Base-by-base conservation (phyloP, 441 rosid species). In the Francoa sonchifolia region DNA sequence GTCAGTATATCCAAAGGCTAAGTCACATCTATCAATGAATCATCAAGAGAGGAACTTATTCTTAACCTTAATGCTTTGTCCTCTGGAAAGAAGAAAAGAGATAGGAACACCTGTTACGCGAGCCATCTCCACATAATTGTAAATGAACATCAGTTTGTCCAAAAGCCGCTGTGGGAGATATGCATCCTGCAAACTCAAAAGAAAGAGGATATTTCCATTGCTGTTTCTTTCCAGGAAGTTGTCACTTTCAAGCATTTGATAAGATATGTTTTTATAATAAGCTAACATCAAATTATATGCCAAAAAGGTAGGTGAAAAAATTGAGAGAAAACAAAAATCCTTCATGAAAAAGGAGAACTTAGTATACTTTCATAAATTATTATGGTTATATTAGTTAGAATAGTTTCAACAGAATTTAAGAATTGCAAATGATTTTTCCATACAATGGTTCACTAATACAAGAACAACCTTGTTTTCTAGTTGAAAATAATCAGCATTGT, bases 101-200 rank as follows among this genome's bases (percentile, higher is more conserved):
- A 90, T 55, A 7, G 99, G 99, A 25, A 90, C 99, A 10, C 99
- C 99, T 20, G 96, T 86, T 52, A 86, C 99, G 67, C 95, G 94
- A 54, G 99, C 96, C 99, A 90, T 90, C 71, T 90, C 99, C 31
- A 90, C 90, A 70, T 90, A 85, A 50, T 86, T 90, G 62, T 86
- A 90, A 62, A 90, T 61, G 53, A 48, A 75, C 99, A 86, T 90
- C 61, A 90, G 65, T 63, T 90, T 86, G 61, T 90, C 99, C 71
- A 90, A 54, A 58, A 90, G 92, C 52, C 99, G 68, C 48, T 90
- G 99, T 25, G 99, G 99, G 44, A 90, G 95, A 71, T 90, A 90
- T 42, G 99, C 99, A 72, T 90, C 99, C 99, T 90, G 68, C 59
- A 64, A 20, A 58, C 53, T 44, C 45, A 44, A 50, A 53, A 51